Conservation (phyloP, 2,329 filamentous ascomycete species). For the Magnaporthiopsis rhizophila region DNA sequence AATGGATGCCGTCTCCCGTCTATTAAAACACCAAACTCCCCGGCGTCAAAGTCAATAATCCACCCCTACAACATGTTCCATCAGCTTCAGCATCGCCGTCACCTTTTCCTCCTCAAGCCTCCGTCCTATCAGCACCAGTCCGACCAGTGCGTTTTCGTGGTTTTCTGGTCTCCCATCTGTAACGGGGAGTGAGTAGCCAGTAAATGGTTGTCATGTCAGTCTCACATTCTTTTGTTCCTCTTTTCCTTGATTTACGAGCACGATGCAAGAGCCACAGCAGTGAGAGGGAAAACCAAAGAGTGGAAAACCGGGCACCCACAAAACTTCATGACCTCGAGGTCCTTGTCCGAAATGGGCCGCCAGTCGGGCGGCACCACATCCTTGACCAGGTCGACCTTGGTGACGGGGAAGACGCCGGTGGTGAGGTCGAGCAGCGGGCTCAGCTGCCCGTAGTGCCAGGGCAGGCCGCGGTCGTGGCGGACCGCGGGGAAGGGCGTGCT, state of each 20-base stretch:
- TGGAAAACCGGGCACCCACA: not conserved
- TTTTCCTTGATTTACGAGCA: not conserved
- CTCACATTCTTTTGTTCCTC: not conserved
- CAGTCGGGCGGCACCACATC: constrained; percentile 19
- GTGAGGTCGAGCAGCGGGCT: constrained; percentile 67
- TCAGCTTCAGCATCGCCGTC: constrained; percentile 2
- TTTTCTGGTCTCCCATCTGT: not conserved
- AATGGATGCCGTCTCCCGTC: not conserved
- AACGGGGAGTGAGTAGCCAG: no score
- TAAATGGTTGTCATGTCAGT: not conserved
- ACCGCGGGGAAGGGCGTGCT: constrained; percentile 28
- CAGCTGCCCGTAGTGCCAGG: constrained; percentile 57
- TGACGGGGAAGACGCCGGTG: constrained; percentile 50
- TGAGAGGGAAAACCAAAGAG: no score
- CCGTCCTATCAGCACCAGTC: constrained; percentile 44
- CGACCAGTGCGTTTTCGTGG: constrained; percentile 37
- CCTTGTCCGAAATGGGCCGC: constrained; percentile 17
- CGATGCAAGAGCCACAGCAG: no score
- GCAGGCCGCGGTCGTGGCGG: constrained; percentile 31
- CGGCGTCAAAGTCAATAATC: not conserved
- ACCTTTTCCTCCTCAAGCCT: constrained; percentile 40
- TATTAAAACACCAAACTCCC: not conserved
- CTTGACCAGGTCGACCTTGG: constrained; percentile 20
- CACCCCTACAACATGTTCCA: not conserved
- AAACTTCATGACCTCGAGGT: constrained; percentile 18